These are phyloP conservation scores for Coffea eugenioides DNA, from an alignment of 257 asterid species.

Conservation along the genomic window DNA sequence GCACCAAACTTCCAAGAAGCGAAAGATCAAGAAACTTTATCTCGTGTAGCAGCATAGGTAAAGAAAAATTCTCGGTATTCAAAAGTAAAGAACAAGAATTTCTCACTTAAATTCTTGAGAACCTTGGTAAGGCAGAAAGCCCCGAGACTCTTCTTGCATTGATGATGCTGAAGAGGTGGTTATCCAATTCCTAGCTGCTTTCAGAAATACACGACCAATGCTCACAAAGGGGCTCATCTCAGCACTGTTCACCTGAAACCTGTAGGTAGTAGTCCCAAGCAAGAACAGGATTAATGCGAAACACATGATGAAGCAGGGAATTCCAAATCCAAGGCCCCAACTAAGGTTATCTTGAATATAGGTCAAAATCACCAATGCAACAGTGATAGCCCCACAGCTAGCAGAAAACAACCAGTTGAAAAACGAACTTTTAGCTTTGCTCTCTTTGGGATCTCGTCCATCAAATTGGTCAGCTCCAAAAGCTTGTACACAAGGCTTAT, in stretches of 20 bases:
- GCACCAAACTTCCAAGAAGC: no score
- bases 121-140: conserved; percentile 21
- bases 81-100: background rate
- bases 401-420: conserved; percentile 40
- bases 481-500: no score
- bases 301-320: conserved; percentile 35
- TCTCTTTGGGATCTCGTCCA: conserved; percentile 21
- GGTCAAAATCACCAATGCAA: conserved; percentile 19
- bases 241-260: conserved; percentile 18
- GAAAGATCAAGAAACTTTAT: no score
- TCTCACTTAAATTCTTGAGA: conserved; percentile 37
- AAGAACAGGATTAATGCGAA: conserved; percentile 31
- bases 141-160: conserved; percentile 23
- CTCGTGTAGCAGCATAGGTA: no score
- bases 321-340: conserved; percentile 47
- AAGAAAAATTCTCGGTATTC: background rate
- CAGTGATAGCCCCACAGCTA: conserved; percentile 18
- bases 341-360: conserved; percentile 41
- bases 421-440: conserved; percentile 28
- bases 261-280: conserved; percentile 35
- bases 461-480: conserved; percentile 33
- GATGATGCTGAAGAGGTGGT: conserved; percentile 19
- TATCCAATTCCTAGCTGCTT: conserved; percentile 26
- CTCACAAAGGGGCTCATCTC: conserved; percentile 21
- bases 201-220: conserved; percentile 27